These are phyloP conservation scores for Xylogone sp. DNA, from an alignment of 2,329 filamentous ascomycete genomes.

Conservation along the genomic window DNA sequence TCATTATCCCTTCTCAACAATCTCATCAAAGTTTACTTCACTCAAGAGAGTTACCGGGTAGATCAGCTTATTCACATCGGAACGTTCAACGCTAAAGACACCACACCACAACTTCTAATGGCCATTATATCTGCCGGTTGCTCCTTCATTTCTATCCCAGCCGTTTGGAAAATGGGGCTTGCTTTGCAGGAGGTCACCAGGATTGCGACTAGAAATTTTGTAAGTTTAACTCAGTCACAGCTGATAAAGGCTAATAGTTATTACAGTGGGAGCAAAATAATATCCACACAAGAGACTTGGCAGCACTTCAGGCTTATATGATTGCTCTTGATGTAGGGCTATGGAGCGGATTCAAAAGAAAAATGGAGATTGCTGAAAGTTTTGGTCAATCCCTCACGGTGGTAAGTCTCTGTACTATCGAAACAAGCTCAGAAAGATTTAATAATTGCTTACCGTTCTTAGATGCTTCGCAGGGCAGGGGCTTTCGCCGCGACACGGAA, in stretches of 20 bases:
- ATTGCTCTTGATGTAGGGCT: slow-evolving; percentile 49
- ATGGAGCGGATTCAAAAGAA: slow-evolving; percentile 55
- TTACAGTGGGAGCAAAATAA: slow-evolving; percentile 45
- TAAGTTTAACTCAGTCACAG: slow-evolving; percentile 1
- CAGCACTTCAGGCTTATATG: slow-evolving; percentile 46
- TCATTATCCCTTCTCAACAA: slow-evolving; percentile 14
- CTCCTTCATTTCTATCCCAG: slow-evolving; percentile 12
- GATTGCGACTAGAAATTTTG: slow-evolving; percentile 7
- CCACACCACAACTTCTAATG: slow-evolving; percentile 11
- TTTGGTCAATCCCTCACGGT: slow-evolving; percentile 51
- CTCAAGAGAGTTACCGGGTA: slow-evolving; percentile 8
- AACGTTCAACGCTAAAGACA: slow-evolving; percentile 5
- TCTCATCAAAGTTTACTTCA: slow-evolving; percentile 13
- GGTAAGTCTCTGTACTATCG: slow-evolving; percentile 24
- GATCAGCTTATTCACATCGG: slow-evolving; percentile 14
- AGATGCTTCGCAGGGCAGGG: slow-evolving; percentile 46
- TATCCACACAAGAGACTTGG: slow-evolving; percentile 44
- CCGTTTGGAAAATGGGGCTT: slow-evolving; percentile 20
- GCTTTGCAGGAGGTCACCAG: slow-evolving; percentile 16
- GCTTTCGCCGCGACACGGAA: slow-evolving; percentile 41
- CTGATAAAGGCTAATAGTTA: background rate
- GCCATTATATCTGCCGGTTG: slow-evolving; percentile 14
- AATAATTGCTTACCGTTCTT: too few relatives aligned
- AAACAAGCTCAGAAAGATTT: background rate
- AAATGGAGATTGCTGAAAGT: slow-evolving; percentile 57